Evolutionary conservation across 2,329 filamentous ascomycete species (phyloP), one percentile per base, ranked within the genome.

Genomic region (Fusarium decemcellulare): DNA sequence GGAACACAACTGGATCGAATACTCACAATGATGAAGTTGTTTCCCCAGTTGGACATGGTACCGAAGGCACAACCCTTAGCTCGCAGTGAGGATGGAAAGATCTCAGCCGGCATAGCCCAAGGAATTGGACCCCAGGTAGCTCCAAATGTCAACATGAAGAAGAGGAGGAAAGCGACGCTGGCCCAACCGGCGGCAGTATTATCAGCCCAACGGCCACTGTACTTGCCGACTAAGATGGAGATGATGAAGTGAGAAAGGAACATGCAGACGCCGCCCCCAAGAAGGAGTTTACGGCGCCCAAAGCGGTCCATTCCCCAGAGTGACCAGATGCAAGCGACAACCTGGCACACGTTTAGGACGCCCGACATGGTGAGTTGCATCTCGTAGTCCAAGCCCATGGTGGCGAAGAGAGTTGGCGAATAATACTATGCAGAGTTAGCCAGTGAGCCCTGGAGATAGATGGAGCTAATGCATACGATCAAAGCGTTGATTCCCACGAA

Each of bases 71-170:
- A 4, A 90, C 90, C 90, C 74, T 92, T 91, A 2, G 89, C 88
- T 10, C 90, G 82, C 1, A 90, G 80, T 3, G 85, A 87, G 0
- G 84, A 84, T 0, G 90, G 87, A 74, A 91, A 92, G 10, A 92
- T 87, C 72, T 92, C 90, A 7, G 83, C 74, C 0, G 85, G 76
- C 70, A 23, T 76, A 4, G 79, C 81, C 32, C 32, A 2, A 80
- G 81, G 32, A 0, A 87, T 81, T 3, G 85, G 85, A 0, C 85
- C 23, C 86, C 87, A 91, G 0, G 84, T 85, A 0, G 83, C 85
- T 3, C 88, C 89, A 63, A 91, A 92, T 3, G 81, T 78, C 40
- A 88, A 74, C 83, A 90, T 90, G 74, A 89, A 90, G 52, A 88
- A 80, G 51, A 88, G 65, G 12, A 77, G 55, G 48, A 77, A 77